Evolutionary conservation across 140 eudicot species (phyloP), one percentile per base, ranked within the genome.

Genomic region (Anethum foeniculum): DNA sequence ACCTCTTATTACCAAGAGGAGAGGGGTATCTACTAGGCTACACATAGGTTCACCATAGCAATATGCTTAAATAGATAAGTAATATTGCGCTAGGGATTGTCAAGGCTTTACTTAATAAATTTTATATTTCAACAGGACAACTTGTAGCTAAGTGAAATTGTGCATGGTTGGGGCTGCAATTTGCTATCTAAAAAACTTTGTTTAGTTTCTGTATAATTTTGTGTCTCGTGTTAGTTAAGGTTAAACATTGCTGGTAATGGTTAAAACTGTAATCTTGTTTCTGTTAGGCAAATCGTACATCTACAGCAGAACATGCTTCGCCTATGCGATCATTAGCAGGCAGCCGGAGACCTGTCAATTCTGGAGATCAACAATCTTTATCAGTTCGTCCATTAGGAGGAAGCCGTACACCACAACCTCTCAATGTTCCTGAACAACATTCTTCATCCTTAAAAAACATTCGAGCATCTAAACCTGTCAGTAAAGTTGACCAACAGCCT

Each of bases 271-370:
- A 51, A 27, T 67, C 56, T 65, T 84, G 79, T 54, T 80, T 77
- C 80, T 81, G 73, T 79, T 87, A 92, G 97, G 80, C 90, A 88
- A 89, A 85, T 84, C 90, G 88, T 76, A 74, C 83, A 76, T 43
- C 92, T 28, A 69, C 79, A 47, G 92, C 83, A 58, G 88, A 73
- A 44, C 83, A 76, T 58, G 34, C 87, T 69, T 67, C 73, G 39
- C 73, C 27, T 39, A 56, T 56, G 81, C 83, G 86, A 71, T n/a
- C 56, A 23, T 43, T 39, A 72, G 30, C 18, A 10, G 77, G 56
- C 21, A 43, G 19, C 52, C 56, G 56, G 13, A 39, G 21, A 71
- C 30, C 76, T 71, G 28, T 39, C 1, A 71, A 71, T 5, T 7
- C 0, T 71, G 76, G n/a, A 5, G 49, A 71, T 5, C 76, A 71